phyloP scores from a whole-genome alignment of 225 moss, liverwort and hornwort species.

The Thuidium tamariscinum region DNA sequence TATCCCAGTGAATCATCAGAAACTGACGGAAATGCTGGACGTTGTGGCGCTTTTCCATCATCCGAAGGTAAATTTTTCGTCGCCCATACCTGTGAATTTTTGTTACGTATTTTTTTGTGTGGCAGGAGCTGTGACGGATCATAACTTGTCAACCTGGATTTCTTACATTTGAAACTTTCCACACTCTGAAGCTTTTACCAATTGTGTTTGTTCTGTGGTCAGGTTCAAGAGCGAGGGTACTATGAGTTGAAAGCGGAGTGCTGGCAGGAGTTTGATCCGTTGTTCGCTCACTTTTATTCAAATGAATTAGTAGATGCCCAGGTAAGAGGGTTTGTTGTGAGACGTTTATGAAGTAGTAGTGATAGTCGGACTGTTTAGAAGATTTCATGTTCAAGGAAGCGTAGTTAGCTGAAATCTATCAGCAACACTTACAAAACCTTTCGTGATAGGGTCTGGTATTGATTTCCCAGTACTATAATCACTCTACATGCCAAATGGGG shows the following conservation, averaged over 20 bases:
- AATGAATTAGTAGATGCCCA: slow-evolving; percentile 94
- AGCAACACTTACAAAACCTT: not conserved
- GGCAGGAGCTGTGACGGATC: not conserved
- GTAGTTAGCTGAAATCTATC: not conserved
- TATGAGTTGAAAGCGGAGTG: slow-evolving; percentile 84
- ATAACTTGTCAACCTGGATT: not conserved
- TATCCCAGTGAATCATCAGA: slow-evolving; percentile 54
- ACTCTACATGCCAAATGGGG: not conserved
- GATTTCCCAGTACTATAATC: not conserved
- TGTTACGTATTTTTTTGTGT: not conserved
- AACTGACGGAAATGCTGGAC: slow-evolving; percentile 53
- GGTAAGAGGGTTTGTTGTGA: slow-evolving; percentile 24
- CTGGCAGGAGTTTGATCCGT: slow-evolving; percentile 95
- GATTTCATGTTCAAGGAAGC: not conserved
- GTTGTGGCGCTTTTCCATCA: slow-evolving; percentile 73
- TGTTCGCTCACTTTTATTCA: slow-evolving; percentile 81
- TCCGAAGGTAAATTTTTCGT: slow-evolving; percentile 45
- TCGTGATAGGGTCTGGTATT: not conserved
- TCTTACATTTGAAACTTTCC: not conserved
- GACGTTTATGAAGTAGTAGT: not conserved
- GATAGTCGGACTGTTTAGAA: not conserved
- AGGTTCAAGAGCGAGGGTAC: slow-evolving; percentile 84
- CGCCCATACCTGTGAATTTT: not conserved
- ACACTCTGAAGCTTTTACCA: not conserved
- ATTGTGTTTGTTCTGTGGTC: not conserved